These are phyloP conservation scores for Colletotrichum graminicola DNA, from an alignment of 2,329 filamentous ascomycete species.

Conservation along the genomic window DNA sequence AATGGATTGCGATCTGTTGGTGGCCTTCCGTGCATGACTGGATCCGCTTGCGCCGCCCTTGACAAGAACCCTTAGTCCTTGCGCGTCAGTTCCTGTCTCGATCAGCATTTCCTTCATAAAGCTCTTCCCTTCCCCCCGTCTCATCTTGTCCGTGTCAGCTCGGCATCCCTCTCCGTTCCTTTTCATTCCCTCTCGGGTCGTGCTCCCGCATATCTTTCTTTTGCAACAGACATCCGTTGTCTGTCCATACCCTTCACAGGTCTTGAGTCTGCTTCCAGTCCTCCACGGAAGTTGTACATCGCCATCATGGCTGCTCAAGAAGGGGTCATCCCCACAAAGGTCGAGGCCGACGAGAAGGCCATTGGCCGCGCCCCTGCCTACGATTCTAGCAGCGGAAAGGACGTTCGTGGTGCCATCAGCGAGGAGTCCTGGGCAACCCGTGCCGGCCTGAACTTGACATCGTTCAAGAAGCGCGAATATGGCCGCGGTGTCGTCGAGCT, in stretches of 20 bases:
- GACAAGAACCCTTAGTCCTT: constrained; percentile 40
- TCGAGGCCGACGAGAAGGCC: constrained; percentile 39
- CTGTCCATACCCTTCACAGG: constrained; percentile 10
- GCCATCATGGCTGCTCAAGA: constrained; percentile 35
- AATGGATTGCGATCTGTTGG: constrained; percentile 12
- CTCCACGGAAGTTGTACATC: constrained; percentile 6
- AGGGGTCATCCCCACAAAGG: constrained; percentile 34
- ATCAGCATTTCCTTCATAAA: constrained; percentile 34
- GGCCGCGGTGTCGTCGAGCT: constrained; percentile 49
- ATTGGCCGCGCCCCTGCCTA: constrained; percentile 29
- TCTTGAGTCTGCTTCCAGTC: constrained; percentile 5
- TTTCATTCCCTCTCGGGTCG: constrained; percentile 29
- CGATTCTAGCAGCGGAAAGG: constrained; percentile 40
- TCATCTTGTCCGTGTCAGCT: neutral
- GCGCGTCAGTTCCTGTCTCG: constrained; percentile 16
- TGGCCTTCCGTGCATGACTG: constrained; percentile 32
- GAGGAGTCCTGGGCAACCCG: constrained; percentile 53
- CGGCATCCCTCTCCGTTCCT: constrained; percentile 20
- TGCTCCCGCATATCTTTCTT: constrained; percentile 19
- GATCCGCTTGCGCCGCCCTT: constrained; percentile 32
- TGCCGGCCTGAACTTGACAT: constrained; percentile 55
- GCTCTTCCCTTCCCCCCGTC: constrained; percentile 24
- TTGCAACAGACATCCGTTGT: constrained; percentile 18
- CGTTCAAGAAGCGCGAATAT: constrained; percentile 52
- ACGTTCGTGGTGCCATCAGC: constrained; percentile 37